phyloP scores from a whole-genome alignment of 2,329 filamentous ascomycete species.

The Nemania bipapillata region DNA sequence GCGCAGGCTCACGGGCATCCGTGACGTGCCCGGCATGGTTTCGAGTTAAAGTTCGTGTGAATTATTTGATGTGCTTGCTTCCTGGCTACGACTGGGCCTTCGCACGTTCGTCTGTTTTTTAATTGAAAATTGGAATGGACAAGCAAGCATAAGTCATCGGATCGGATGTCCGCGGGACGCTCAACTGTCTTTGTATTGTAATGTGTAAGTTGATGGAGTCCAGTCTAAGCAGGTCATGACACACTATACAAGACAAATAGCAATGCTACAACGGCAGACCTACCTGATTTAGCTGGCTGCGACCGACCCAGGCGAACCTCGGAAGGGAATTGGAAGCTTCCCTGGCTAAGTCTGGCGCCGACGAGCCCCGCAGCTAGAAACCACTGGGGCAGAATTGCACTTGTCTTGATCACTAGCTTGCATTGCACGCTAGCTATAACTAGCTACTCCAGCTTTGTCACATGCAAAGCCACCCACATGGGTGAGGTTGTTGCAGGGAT shows the following conservation, averaged over 20 bases:
- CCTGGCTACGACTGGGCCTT: background rate
- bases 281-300: conserved; percentile 3
- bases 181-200: conserved; percentile 20
- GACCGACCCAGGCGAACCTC: conserved; percentile 3
- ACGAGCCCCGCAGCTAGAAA: conserved; percentile 16
- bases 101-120: conserved; percentile 14
- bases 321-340: conserved; percentile 15
- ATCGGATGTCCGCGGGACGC: conserved; percentile 10
- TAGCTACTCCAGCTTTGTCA: background rate
- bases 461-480: background rate
- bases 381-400: no score
- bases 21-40: conserved; percentile 72
- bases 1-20: conserved; percentile 76
- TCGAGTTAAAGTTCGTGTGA: conserved; percentile 1
- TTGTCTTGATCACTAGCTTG: background rate
- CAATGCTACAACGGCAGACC: conserved; percentile 1
- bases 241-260: background rate
- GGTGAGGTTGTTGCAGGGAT: conserved; percentile 13
- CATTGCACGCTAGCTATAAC: background rate
- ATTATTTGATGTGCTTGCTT: background rate
- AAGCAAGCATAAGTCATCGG: conserved; percentile 23
- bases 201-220: background rate
- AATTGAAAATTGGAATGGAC: conserved; percentile 14
- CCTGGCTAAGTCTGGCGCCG: conserved; percentile 8
- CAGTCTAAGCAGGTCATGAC: background rate